Evolutionary conservation across 2,329 filamentous ascomycete genomes (phyloP).

Genomic region (Celoporthe dispersa): DNA sequence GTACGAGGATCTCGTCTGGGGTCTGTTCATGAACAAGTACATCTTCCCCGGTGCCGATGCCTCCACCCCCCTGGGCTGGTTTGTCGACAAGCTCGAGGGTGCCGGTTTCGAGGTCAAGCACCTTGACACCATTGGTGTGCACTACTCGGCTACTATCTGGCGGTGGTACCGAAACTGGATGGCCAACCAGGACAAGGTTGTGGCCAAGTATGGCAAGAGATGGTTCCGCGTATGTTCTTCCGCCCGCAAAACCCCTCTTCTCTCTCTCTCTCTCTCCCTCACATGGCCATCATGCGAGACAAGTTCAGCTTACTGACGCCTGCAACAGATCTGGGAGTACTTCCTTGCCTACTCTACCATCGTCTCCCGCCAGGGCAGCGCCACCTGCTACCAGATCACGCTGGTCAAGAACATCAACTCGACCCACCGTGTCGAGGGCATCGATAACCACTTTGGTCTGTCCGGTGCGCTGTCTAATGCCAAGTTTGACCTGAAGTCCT

Average conservation of each 20-base stretch:
- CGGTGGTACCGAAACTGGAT: conserved; percentile 99
- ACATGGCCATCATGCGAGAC: not conserved
- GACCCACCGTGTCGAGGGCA: conserved; percentile 78
- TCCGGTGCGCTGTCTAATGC: conserved; percentile 56
- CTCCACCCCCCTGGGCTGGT: conserved; percentile 87
- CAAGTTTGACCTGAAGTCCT: conserved; percentile 42
- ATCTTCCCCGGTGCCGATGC: conserved; percentile 97
- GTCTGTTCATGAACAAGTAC: conserved; percentile 99
- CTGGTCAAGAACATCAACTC: conserved; percentile 91
- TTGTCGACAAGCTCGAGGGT: conserved; percentile 81
- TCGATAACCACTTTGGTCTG: conserved; percentile 71
- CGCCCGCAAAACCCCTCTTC: conserved; percentile 13
- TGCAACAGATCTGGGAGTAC: conserved; percentile 83
- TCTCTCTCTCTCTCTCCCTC: too few species aligned
- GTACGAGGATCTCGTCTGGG: conserved; percentile 97
- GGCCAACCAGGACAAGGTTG: conserved; percentile 87
- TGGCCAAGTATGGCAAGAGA: conserved; percentile 90
- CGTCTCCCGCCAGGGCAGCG: conserved; percentile 79
- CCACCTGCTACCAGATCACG: conserved; percentile 86
- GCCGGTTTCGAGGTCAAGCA: conserved; percentile 90
- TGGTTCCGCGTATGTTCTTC: conserved; percentile 90
- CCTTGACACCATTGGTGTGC: conserved; percentile 91
- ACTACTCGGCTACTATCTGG: conserved; percentile 97
- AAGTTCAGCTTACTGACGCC: not conserved
- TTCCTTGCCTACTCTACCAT: conserved; percentile 89